Base-by-base conservation (phyloP, 176 grass and related monocot species). In the Stipa capillata region DNA sequence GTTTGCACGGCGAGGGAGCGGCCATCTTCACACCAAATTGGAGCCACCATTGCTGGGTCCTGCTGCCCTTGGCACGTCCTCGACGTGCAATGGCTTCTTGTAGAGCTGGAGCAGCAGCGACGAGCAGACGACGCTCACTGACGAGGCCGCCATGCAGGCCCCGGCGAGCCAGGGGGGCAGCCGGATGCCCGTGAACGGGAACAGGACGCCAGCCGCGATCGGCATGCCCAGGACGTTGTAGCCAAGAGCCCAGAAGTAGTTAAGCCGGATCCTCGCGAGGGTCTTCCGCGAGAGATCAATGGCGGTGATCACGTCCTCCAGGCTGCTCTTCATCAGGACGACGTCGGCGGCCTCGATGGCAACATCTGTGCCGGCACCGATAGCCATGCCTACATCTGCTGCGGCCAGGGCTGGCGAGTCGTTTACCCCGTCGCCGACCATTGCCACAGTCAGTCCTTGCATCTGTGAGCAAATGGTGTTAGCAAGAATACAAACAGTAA, bases 221-320 rank as follows among this genome's bases (percentile, higher is more conserved):
- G 89, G 95, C 87, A 99, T 83, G 35, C 90, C 90, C 29, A 99
- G 82, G 7, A 99, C n/a, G 42, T 99, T 95, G 82, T 99, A 97
- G 3, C 95, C 89, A 55, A 99, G 79, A 21, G 96, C 96, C 92
- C 96, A 99, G 12, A 99, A 68, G 36, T 99, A 99, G 77, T 99
- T 99, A 12, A 99, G 74, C 43, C 77, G 73, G 78, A 99, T 99
- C 52, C 88, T 82, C 0, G 90, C 74, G 0, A 99, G 80, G 61
- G 96, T 95, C 85, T 87, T 99, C 74, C 90, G 84, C 1, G 92
- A 95, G 79, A 99, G 96, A 78, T 95, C 92, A 6, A 99, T 95
- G 71, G 96, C 96, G 0, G 86, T 99, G 45, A 99, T 76, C 65
- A 99, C 96, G 16, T 99, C 96, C 63, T 86, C 92, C 8, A 99